Percentiles rank a stretch among this genome's conserved stretches.
phyloP scores from a whole-genome alignment of 179 eudicot species.

The Silene noctiflora region DNA sequence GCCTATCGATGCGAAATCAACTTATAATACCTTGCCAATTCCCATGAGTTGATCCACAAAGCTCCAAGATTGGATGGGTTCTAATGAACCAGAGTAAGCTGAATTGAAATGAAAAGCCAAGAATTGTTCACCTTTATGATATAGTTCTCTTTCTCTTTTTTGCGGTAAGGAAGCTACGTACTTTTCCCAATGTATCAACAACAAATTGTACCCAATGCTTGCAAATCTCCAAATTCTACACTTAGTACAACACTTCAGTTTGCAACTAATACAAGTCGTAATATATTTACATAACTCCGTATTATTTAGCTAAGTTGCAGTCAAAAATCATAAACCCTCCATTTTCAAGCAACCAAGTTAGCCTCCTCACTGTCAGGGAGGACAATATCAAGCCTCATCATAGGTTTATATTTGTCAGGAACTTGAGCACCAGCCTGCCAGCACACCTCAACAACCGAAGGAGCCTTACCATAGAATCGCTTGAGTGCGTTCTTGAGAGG shows the following conservation, averaged over 20 bases:
- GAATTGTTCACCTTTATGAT: neutral
- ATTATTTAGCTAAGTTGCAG: neutral
- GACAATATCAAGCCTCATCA: slow-evolving; percentile 95
- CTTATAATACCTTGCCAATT: neutral
- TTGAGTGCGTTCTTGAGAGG: slow-evolving; percentile 58
- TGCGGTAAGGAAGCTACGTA: neutral
- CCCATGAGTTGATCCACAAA: neutral
- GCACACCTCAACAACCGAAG: slow-evolving; percentile 83
- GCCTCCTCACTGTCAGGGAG: slow-evolving; percentile 80
- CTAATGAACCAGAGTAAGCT: no score
- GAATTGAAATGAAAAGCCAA: no score
- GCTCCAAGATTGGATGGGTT: no score
- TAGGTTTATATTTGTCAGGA: slow-evolving; percentile 69
- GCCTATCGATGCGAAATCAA: neutral
- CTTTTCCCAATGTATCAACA: no score
- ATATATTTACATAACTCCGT: slow-evolving; percentile 22
- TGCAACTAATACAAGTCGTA: neutral
- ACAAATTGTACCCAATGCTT: neutral
- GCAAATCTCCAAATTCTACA: neutral
- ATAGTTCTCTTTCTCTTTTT: no score
- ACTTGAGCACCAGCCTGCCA: slow-evolving; percentile 77
- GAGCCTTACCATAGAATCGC: slow-evolving; percentile 89
- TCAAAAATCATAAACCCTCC: neutral
- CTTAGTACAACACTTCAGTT: neutral
- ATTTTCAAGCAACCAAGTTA: slow-evolving; percentile 49